Conservation (phyloP, 2,329 filamentous ascomycete genomes). For the Pseudogymnoascus sp. region DNA sequence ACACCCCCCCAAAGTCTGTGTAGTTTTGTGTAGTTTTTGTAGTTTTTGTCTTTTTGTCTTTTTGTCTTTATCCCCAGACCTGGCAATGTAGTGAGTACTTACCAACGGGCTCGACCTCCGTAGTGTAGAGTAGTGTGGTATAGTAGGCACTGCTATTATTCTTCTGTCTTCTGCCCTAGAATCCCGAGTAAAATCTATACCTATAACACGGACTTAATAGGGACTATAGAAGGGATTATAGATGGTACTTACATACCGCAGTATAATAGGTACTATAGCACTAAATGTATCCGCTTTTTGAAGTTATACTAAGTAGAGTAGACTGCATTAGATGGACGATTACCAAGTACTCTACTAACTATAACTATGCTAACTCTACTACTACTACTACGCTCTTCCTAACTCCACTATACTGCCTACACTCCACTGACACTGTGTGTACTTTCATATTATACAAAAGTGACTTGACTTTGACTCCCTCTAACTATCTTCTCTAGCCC, state of each 20-base stretch:
- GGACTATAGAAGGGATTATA: neutral
- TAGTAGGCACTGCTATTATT: too few species aligned
- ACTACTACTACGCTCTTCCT: neutral
- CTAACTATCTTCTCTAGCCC: too few species aligned
- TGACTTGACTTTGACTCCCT: neutral
- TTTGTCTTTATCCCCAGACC: neutral
- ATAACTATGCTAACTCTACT: neutral
- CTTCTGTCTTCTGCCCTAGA: too few species aligned
- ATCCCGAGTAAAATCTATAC: neutral
- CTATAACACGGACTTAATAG: neutral
- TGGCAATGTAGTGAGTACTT: neutral
- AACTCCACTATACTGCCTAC: neutral
- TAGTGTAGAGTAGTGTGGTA: neutral
- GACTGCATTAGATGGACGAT: neutral
- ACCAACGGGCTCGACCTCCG: neutral
- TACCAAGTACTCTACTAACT: neutral
- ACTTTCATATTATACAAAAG: neutral
- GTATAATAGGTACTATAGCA: neutral
- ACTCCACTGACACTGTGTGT: neutral
- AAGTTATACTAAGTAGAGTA: neutral
- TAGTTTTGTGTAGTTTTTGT: neutral
- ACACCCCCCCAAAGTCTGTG: neutral
- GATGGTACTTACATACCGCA: neutral
- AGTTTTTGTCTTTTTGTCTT: neutral
- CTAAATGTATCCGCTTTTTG: neutral